A percentile compares a stretch with the other conserved stretches of the same genome.
Conservation (phyloP, 371 early-diverging fungal species). For the Choanephora cucurbitarum region DNA sequence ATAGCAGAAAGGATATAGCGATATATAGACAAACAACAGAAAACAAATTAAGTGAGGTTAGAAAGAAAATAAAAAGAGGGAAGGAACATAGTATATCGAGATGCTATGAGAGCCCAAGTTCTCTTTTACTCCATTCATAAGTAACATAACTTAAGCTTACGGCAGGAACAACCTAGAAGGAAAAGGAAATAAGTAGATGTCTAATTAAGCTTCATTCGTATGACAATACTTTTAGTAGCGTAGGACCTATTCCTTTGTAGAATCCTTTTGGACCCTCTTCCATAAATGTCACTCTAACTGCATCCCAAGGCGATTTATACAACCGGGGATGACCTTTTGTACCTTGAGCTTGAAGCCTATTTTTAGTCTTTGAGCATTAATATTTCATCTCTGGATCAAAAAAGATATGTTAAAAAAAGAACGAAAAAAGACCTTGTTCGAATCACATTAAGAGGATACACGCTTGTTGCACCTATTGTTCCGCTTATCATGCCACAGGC, state of each 20-base stretch:
- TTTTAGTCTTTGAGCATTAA: background rate
- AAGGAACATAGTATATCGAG: too few species aligned
- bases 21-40: too few species aligned
- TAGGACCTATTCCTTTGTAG: conserved; percentile 85
- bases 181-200: conserved; percentile 1
- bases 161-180: conserved; percentile 62
- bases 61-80: too few species aligned
- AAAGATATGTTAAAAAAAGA: background rate
- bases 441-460: conserved; percentile 73
- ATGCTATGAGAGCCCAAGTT: conserved; percentile 43
- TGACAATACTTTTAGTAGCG: conserved; percentile 63
- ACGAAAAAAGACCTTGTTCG: conserved; percentile 62
- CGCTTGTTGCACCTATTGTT: conserved; percentile 65
- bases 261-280: conserved; percentile 78
- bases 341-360: conserved; percentile 80
- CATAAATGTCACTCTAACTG: conserved; percentile 60
- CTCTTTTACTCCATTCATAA: conserved; percentile 62
- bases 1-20: too few species aligned
- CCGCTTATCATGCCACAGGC: conserved; percentile 71
- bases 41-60: too few species aligned
- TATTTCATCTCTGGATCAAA: too few species aligned
- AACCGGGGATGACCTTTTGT: conserved; percentile 70
- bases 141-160: conserved; percentile 66
- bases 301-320: conserved; percentile 69
- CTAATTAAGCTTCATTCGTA: background rate